phyloP scores from a whole-genome alignment of 1,284 basidiomycete species.

The Nidula niveotomentosa region DNA sequence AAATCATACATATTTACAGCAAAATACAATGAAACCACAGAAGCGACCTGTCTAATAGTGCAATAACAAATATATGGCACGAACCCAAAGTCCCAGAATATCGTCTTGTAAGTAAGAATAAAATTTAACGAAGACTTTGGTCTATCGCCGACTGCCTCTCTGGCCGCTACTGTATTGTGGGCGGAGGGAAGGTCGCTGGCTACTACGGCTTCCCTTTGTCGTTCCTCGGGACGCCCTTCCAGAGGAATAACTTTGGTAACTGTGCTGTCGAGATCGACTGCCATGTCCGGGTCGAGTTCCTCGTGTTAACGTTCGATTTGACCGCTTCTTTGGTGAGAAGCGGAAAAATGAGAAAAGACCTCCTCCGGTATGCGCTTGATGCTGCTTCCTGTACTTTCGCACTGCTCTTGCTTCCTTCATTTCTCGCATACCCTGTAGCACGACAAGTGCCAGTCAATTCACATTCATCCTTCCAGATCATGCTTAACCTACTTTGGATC shows the following conservation, averaged over 20 bases:
- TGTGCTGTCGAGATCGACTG: background rate
- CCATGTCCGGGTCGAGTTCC: background rate
- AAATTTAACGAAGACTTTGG: background rate
- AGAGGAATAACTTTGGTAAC: background rate
- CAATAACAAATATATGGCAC: background rate
- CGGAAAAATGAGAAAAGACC: constrained; percentile 29
- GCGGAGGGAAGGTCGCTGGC: background rate
- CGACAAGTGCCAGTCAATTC: background rate
- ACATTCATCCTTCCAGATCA: background rate
- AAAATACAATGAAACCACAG: too few species aligned
- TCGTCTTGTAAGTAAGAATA: constrained; percentile 10
- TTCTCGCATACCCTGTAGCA: constrained; percentile 49
- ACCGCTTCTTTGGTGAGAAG: constrained; percentile 11
- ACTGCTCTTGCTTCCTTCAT: constrained; percentile 36
- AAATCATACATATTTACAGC: too few species aligned
- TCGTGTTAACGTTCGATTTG: background rate
- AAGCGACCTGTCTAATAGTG: too few species aligned
- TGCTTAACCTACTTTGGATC: constrained; percentile 38
- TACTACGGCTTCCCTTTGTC: background rate
- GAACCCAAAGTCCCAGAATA: constrained; percentile 13
- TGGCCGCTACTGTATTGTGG: background rate
- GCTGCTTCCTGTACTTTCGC: constrained; percentile 22
- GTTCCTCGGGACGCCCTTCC: background rate
- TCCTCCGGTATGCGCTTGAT: constrained; percentile 16
- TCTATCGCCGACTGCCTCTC: constrained; percentile 3